A percentile compares a stretch with the other conserved stretches of the same genome.
Evolutionary conservation across 202 grass and related monocot genomes (phyloP).

Genomic region (Miscanthus sacchariflorus): DNA sequence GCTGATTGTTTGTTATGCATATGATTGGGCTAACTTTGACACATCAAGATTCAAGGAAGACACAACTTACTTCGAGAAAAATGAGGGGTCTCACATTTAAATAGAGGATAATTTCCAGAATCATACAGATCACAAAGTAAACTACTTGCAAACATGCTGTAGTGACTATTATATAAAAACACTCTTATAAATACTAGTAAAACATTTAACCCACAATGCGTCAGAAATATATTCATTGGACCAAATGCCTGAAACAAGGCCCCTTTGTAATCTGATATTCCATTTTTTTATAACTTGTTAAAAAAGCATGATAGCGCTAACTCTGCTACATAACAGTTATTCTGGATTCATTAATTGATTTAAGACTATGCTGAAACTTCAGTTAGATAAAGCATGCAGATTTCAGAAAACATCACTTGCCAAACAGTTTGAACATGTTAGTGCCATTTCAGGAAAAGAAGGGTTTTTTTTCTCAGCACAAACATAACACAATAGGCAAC

Average conservation of each 20-base stretch:
- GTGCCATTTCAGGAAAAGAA: slow-evolving; percentile 2
- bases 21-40: slow-evolving; percentile 25
- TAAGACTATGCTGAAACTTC: background rate
- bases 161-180: slow-evolving; percentile 18
- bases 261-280: slow-evolving; percentile 18
- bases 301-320: background rate
- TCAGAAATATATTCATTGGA: slow-evolving; percentile 9
- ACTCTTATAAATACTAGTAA: slow-evolving; percentile 2
- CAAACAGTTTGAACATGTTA: slow-evolving; percentile 20
- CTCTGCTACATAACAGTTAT: background rate
- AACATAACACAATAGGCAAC: background rate
- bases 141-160: background rate
- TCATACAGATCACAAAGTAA: background rate
- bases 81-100: slow-evolving; percentile 24
- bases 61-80: background rate
- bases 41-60: slow-evolving; percentile 32
- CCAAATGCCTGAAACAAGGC: background rate
- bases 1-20: slow-evolving; percentile 6
- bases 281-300: slow-evolving; percentile 4
- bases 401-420: slow-evolving; percentile 29
- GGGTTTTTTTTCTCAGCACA: background rate
- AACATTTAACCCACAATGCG: slow-evolving; percentile 15
- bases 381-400: slow-evolving; percentile 4
- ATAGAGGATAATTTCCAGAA: slow-evolving; percentile 32
- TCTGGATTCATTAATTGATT: background rate